These are phyloP conservation scores for Incumbomyces lentus DNA, from an alignment of 2,329 filamentous ascomycete species.

Conservation along the genomic window DNA sequence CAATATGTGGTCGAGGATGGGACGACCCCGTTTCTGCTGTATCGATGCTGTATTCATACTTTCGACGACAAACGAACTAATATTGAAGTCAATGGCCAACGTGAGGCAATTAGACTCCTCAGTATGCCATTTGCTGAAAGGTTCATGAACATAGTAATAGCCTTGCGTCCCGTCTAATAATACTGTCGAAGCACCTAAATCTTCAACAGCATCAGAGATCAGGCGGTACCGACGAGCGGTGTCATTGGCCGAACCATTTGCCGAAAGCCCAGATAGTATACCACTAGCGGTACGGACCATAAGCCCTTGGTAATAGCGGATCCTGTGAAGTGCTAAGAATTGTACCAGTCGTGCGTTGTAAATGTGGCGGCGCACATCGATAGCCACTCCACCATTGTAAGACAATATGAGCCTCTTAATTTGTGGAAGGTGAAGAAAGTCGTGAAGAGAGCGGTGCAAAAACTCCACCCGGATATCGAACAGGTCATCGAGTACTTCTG, in stretches of 20 bases:
- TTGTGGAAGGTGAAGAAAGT: constrained; percentile 2
- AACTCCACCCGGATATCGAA: background rate
- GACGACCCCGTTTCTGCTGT: background rate
- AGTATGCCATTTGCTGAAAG: background rate
- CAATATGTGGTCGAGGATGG: constrained; percentile 5
- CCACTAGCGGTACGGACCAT: background rate
- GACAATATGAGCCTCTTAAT: background rate
- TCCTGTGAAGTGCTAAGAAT: background rate
- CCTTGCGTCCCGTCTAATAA: background rate
- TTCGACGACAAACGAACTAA: constrained; percentile 1
- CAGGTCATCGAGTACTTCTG: no score
- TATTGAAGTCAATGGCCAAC: constrained; percentile 3
- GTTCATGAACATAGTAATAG: background rate
- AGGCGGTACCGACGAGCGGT: background rate
- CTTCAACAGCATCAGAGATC: background rate
- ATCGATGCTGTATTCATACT: background rate
- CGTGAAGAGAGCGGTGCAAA: constrained; percentile 2
- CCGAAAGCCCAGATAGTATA: background rate
- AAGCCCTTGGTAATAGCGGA: background rate
- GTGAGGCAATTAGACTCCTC: background rate
- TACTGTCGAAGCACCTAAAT: background rate
- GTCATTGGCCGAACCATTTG: background rate
- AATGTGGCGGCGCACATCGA: background rate
- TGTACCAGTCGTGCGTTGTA: background rate
- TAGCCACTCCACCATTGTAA: background rate